Percentiles rank a stretch among this genome's conserved stretches.
phyloP scores from a whole-genome alignment of 106 monocot species.

The Dendrobium chrysotoxum region DNA sequence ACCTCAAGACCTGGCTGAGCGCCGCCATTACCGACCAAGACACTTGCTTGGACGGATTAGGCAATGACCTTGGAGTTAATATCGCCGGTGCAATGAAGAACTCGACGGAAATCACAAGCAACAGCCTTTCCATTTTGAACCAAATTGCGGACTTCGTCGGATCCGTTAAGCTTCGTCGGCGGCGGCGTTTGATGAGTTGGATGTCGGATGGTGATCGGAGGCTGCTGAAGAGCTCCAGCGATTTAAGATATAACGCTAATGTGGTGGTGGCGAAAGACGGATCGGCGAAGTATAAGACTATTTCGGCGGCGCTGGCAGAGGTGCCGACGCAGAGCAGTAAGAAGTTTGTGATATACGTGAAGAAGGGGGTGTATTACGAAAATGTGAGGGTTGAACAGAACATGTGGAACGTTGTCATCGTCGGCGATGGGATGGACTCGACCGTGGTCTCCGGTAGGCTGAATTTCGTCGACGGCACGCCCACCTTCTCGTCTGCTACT shows the following conservation, averaged over 20 bases:
- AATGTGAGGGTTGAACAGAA: constrained; percentile 29
- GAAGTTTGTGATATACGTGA: constrained; percentile 18
- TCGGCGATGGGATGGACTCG: constrained; percentile 29
- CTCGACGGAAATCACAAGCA: constrained; percentile 33
- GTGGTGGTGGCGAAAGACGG: constrained; percentile 33
- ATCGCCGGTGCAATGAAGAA: constrained; percentile 27
- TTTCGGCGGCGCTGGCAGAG: constrained; percentile 9
- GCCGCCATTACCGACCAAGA: constrained; percentile 46
- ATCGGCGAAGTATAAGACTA: constrained; percentile 11
- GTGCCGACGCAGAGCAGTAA: constrained; percentile 15
- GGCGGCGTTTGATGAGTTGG: constrained; percentile 12
- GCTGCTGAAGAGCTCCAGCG: constrained; percentile 6
- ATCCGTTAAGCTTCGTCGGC: background rate
- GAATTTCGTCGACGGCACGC: constrained; percentile 31
- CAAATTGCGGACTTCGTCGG: background rate
- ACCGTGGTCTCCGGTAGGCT: constrained; percentile 20
- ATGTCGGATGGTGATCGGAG: constrained; percentile 7
- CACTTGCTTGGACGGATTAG: constrained; percentile 50
- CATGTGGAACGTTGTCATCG: constrained; percentile 39
- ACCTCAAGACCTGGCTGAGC: constrained; percentile 42
- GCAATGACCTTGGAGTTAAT: constrained; percentile 4
- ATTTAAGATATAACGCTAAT: constrained; percentile 14
- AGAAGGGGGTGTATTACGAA: constrained; percentile 22
- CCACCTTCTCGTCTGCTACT: constrained; percentile 23
- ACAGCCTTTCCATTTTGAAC: constrained; percentile 34